Conservation (phyloP, 495 filamentous ascomycete genomes). For the Penicilliopsis zonata region DNA sequence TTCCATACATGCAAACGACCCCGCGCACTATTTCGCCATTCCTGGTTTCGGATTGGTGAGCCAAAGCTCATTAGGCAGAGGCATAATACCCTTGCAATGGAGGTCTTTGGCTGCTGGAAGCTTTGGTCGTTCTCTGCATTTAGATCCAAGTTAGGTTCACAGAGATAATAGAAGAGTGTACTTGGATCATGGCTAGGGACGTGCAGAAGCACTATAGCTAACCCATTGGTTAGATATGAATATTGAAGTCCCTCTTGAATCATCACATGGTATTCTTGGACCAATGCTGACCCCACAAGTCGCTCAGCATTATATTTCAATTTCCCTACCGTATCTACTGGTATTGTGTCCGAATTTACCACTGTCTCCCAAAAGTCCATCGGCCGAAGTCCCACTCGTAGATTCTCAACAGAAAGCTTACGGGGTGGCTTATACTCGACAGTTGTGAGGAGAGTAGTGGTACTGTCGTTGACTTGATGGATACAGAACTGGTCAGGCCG, state of each 20-base stretch:
- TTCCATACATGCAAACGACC: slow-evolving; percentile 5
- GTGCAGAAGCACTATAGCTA: slow-evolving; percentile 12
- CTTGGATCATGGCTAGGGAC: slow-evolving; percentile 9
- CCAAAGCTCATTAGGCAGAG: slow-evolving; percentile 7
- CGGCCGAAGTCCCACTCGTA: slow-evolving; percentile 15
- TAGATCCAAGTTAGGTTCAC: slow-evolving; percentile 16
- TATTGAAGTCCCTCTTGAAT: slow-evolving; percentile 18
- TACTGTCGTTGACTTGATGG: slow-evolving; percentile 9
- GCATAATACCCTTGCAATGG: slow-evolving; percentile 5
- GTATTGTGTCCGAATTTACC: slow-evolving; percentile 9
- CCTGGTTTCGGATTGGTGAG: slow-evolving; percentile 6
- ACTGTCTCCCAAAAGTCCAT: slow-evolving; percentile 13
- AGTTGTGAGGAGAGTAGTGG: slow-evolving; percentile 11
- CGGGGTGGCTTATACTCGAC: slow-evolving; percentile 25
- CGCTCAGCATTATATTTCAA: slow-evolving; percentile 13
- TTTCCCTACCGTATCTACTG: slow-evolving; percentile 7
- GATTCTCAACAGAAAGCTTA: slow-evolving; percentile 17
- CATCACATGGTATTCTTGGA: slow-evolving; percentile 19
- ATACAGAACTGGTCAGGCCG: slow-evolving; percentile 14
- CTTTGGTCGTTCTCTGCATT: slow-evolving; percentile 2
- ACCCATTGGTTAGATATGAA: slow-evolving; percentile 11
- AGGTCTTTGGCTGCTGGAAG: slow-evolving; percentile 2
- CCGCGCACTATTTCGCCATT: slow-evolving; percentile 10
- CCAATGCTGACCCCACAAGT: slow-evolving; percentile 10
- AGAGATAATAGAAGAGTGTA: slow-evolving; percentile 17